Conservation (phyloP, 495 filamentous ascomycete species). For the Aspergillus conjunctus region DNA sequence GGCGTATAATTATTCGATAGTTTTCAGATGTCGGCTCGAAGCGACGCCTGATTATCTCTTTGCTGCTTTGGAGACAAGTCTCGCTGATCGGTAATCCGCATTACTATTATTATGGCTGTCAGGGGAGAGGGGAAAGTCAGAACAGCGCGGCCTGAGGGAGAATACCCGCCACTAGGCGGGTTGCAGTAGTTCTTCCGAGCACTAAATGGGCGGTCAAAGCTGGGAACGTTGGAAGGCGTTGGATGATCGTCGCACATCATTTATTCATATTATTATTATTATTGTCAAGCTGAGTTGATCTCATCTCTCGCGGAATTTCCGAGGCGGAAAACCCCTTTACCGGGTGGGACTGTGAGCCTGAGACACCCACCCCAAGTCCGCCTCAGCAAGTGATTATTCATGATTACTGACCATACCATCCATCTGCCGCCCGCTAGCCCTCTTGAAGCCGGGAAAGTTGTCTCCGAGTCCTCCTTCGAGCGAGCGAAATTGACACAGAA, state of each 20-base stretch:
- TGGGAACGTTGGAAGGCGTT: constrained; percentile 31
- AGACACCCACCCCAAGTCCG: not conserved
- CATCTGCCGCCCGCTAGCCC: too few species aligned
- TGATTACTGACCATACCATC: not conserved
- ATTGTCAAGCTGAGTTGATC: constrained; percentile 13
- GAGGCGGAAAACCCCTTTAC: constrained; percentile 4
- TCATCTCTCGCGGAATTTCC: constrained; percentile 15
- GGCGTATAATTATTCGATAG: constrained; percentile 5
- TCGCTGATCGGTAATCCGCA: not conserved
- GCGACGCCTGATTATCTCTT: constrained; percentile 10
- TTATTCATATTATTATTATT: constrained; percentile 23
- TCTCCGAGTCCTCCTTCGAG: too few species aligned
- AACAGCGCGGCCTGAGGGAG: too few species aligned
- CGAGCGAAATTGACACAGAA: not conserved
- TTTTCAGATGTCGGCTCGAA: not conserved
- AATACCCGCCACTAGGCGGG: constrained; percentile 27
- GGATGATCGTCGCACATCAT: constrained; percentile 32
- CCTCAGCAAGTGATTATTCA: too few species aligned
- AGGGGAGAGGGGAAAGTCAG: constrained; percentile 3
- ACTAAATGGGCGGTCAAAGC: constrained; percentile 29
- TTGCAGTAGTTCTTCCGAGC: constrained; percentile 32
- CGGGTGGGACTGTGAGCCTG: not conserved
- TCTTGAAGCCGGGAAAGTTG: too few species aligned
- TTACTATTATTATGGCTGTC: constrained; percentile 2
- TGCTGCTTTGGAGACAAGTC: not conserved